A percentile compares a stretch with the other conserved stretches of the same genome.
Evolutionary conservation across 1,139 yeast species (phyloP).

Genomic region (Geotrichum cucujoidarum): DNA sequence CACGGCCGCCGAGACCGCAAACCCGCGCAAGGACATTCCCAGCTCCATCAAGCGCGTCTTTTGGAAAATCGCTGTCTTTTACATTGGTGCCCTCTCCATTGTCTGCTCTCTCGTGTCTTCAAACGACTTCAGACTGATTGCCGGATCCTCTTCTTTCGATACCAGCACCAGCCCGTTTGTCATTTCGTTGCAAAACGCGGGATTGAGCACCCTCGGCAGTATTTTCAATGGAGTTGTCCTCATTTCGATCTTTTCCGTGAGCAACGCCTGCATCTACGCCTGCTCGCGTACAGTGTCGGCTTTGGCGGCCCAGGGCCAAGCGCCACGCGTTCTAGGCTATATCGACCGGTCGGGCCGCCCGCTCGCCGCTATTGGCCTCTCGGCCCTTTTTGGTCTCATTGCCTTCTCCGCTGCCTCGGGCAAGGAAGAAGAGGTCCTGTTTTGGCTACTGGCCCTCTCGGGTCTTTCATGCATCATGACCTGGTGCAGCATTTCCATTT

Average conservation of each 20-base stretch:
- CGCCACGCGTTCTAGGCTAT: conserved; percentile 68
- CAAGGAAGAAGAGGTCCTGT: conserved; percentile 59
- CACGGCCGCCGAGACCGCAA: conserved; percentile 78
- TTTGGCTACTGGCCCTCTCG: conserved; percentile 77
- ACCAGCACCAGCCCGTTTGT: conserved; percentile 70
- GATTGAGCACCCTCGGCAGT: conserved; percentile 57
- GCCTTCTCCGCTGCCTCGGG: conserved; percentile 66
- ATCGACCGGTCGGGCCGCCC: conserved; percentile 76
- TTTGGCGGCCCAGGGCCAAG: conserved; percentile 73
- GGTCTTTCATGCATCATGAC: conserved; percentile 81
- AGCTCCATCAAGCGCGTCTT: conserved; percentile 66
- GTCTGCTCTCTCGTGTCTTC: conserved; percentile 63
- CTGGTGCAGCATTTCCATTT: conserved; percentile 73
- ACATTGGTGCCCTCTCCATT: conserved; percentile 53
- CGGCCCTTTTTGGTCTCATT: conserved; percentile 58
- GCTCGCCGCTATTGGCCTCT: conserved; percentile 55
- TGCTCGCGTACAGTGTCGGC: conserved; percentile 80
- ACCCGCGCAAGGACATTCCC: conserved; percentile 66
- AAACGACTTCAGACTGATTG: conserved; percentile 44
- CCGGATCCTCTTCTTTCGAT: conserved; percentile 42
- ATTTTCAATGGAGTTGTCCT: conserved; percentile 69
- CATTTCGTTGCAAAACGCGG: conserved; percentile 55
- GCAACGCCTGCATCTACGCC: conserved; percentile 72
- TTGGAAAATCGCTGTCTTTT: conserved; percentile 65
- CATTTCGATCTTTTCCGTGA: conserved; percentile 64